Evolutionary conservation across 202 grass and related monocot genomes (phyloP).

Genomic region (Carex arenaria): DNA sequence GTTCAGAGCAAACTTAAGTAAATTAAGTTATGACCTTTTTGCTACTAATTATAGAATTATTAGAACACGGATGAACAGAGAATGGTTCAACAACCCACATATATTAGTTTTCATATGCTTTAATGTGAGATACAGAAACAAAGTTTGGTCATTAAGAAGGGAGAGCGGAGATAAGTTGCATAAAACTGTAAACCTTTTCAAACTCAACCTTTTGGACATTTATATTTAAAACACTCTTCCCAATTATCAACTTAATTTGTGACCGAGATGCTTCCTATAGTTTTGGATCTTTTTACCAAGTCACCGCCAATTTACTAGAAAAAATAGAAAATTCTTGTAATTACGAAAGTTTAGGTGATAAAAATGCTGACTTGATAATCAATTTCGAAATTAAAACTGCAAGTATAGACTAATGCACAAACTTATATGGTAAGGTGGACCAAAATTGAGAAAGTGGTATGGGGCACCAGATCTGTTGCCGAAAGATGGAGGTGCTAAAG

Average conservation of each 20-base stretch:
- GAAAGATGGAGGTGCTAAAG: constrained; percentile 48
- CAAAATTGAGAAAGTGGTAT: constrained; percentile 96
- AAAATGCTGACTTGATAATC: neutral
- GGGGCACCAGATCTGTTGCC: constrained; percentile 75
- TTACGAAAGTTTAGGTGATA: neutral
- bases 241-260: neutral
- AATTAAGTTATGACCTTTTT: neutral
- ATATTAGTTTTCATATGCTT: neutral
- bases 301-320: neutral
- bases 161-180: neutral
- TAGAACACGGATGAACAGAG: neutral
- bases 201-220: neutral
- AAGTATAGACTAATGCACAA: constrained; percentile 9
- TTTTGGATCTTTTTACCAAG: neutral
- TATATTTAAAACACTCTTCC: neutral
- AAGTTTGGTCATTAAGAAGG: neutral
- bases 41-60: neutral
- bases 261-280: neutral
- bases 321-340: neutral
- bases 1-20: neutral
- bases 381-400: neutral
- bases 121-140: neutral
- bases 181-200: neutral
- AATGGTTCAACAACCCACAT: neutral
- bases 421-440: constrained; percentile 50